Evolutionary conservation across 371 early-diverging fungal species (phyloP).

Genomic region (Apophysomyces variabilis): DNA sequence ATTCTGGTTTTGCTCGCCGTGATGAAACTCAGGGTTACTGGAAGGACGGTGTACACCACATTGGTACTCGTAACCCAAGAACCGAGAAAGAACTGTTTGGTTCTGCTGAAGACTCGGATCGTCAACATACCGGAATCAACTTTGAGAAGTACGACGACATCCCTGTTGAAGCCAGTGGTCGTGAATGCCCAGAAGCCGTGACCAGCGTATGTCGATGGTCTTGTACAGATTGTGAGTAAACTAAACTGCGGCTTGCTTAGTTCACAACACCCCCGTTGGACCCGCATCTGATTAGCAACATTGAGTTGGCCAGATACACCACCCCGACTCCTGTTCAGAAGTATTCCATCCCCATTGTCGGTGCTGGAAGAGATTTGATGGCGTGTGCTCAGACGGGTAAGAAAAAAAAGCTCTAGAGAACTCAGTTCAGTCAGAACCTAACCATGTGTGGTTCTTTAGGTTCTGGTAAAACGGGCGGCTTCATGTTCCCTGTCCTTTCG

Average conservation of each 20-base stretch:
- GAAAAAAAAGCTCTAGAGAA: background rate
- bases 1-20: slow-evolving; percentile 47
- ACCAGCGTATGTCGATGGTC: slow-evolving; percentile 77
- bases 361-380: slow-evolving; percentile 71
- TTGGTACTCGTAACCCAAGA: slow-evolving; percentile 72
- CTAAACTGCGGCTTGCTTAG: slow-evolving; percentile 80
- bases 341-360: slow-evolving; percentile 70
- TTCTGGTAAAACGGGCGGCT: slow-evolving; percentile 80
- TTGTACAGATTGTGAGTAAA: slow-evolving; percentile 87
- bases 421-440: background rate
- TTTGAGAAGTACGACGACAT: slow-evolving; percentile 97
- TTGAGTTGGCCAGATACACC: slow-evolving; percentile 88
- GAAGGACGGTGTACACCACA: slow-evolving; percentile 77
- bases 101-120: slow-evolving; percentile 65
- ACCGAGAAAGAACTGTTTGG: slow-evolving; percentile 84
- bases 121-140: slow-evolving; percentile 87
- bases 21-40: slow-evolving; percentile 66
- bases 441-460: slow-evolving; percentile 28
- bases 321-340: slow-evolving; percentile 97
- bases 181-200: slow-evolving; percentile 80
- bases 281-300: slow-evolving; percentile 87
- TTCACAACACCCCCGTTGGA: slow-evolving; percentile 82
- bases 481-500: slow-evolving; percentile 64
- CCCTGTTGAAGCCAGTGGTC: slow-evolving; percentile 93
- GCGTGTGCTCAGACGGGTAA: slow-evolving; percentile 85